Base-by-base conservation (phyloP, 805 yeast genomes). In the Lipomyces kockii region DNA sequence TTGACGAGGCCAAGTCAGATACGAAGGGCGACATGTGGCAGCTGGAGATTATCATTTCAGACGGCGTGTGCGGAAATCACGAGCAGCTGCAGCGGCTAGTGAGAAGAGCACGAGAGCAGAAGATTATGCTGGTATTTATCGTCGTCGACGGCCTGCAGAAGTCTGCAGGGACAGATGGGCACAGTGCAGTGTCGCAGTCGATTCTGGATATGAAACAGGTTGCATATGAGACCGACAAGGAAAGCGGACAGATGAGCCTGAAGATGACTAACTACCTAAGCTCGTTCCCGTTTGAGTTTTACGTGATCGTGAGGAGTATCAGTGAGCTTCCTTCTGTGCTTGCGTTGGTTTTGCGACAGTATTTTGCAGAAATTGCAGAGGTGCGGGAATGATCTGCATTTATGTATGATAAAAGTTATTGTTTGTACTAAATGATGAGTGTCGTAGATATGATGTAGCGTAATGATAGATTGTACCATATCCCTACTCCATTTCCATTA, bases 1-100 rank as follows among this genome's bases (percentile, higher is more conserved):
- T 95, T 78, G 86, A 84, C 60, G 86, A 86, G 67, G 86, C 89
- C 3, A 75, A 83, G 57, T 76, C 82, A 0, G 78, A 81, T 12
- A 80, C 78, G 71, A 75, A 81, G 53, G 66, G 55, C 5, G 97
- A 91, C 69, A 83, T 91, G 76, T 95, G 98, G 97, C 97, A 92
- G 79, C 83, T 95, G 71, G 92, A 96, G 77, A 92, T 95, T 65
- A 89, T 95, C 67, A 84, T 95, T 39, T 92, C 97, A 1, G 99
- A 95, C 80, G 99, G 99, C 79, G 91, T 95, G 59, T 92, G 98
- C 76, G 99, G 95, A 78, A 96, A 93, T 77, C 99, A 95, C 77
- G 92, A 84, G 37, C 86, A 89, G 0, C 82, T 95, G 60, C 87
- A 90, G 71, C 83, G 94, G 71, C 83, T 95, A 73, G 98, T 94